Evolutionary conservation across 352 stramenopile species (phyloP).

Genomic region (Phytophthora pinifolia): DNA sequence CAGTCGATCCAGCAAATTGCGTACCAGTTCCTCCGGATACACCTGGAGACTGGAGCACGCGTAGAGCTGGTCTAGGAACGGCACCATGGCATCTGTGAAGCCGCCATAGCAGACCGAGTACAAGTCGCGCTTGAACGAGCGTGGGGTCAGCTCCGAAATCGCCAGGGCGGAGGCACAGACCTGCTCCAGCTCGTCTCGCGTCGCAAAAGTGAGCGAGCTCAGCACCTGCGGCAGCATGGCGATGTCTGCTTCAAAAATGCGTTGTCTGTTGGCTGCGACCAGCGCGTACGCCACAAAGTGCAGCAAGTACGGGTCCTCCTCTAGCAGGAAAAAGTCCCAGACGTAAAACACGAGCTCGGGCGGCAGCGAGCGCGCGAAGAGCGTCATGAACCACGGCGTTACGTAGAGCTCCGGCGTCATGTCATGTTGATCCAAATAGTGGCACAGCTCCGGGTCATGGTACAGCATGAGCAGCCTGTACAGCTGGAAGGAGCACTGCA

Average conservation of each 20-base stretch:
- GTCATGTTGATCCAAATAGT: constrained; percentile 88
- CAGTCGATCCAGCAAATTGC: constrained; percentile 69
- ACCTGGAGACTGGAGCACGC: constrained; percentile 78
- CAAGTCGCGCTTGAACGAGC: constrained; percentile 79
- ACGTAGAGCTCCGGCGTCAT: constrained; percentile 94
- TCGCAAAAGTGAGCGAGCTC: constrained; percentile 67
- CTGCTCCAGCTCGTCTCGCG: constrained; percentile 52
- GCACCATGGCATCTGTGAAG: constrained; percentile 61
- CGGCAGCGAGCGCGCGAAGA: constrained; percentile 86
- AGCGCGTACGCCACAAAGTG: constrained; percentile 91
- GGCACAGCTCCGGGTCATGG: constrained; percentile 89
- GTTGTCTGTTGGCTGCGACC: constrained; percentile 53
- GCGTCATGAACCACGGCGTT: constrained; percentile 94
- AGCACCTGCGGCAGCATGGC: constrained; percentile 83
- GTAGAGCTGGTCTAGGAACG: constrained; percentile 73
- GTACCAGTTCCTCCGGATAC: constrained; percentile 81
- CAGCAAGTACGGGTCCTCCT: constrained; percentile 87
- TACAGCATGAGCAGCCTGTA: constrained; percentile 92
- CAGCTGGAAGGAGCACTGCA: constrained; percentile 93
- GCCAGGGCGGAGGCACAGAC: constrained; percentile 54
- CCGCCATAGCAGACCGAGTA: constrained; percentile 84
- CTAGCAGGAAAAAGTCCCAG: constrained; percentile 92
- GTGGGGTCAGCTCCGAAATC: constrained; percentile 65
- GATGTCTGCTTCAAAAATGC: constrained; percentile 68
- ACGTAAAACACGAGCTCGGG: constrained; percentile 78